Conservation (phyloP, 148 eudicot genomes). For the Chenopodium formosanum region DNA sequence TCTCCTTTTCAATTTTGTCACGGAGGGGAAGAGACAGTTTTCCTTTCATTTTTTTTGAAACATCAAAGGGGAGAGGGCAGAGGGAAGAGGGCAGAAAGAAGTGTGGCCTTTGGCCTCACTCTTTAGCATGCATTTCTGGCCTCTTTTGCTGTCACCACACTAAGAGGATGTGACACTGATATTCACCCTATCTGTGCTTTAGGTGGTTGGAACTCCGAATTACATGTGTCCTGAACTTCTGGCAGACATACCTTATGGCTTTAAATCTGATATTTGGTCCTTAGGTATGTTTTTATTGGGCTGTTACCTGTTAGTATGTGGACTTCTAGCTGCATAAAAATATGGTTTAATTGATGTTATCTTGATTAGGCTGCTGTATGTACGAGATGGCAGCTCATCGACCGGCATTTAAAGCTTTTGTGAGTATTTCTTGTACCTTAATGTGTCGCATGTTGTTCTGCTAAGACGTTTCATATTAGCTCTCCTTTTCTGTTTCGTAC, state of each 20-base stretch:
- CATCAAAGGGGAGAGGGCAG: not conserved
- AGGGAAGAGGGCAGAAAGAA: not conserved
- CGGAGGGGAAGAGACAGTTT: not conserved
- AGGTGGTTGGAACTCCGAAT: constrained; percentile 99
- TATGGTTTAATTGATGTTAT: constrained; percentile 22
- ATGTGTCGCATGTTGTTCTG: not conserved
- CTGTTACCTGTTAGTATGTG: constrained; percentile 2
- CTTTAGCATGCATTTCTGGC: not conserved
- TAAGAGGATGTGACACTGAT: constrained; percentile 16
- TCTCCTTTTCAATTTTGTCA: not conserved
- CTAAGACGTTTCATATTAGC: constrained; percentile 2
- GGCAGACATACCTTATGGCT: constrained; percentile 98
- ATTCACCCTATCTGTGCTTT: constrained; percentile 22
- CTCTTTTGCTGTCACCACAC: not conserved
- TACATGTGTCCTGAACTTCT: constrained; percentile 99
- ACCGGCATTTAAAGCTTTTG: constrained; percentile 98
- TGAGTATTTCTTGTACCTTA: constrained; percentile 35
- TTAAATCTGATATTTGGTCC: constrained; percentile 99
- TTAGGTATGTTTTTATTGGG: constrained; percentile 50
- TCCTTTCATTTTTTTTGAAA: not conserved
- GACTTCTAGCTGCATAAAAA: not conserved
- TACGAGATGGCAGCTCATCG: constrained; percentile 99
- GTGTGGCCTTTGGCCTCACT: not conserved
- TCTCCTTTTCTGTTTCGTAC: not conserved
- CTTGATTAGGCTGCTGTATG: constrained; percentile 83